phyloP scores from a whole-genome alignment of 2,329 filamentous ascomycete species.

The Coleophoma eucalyptorum region DNA sequence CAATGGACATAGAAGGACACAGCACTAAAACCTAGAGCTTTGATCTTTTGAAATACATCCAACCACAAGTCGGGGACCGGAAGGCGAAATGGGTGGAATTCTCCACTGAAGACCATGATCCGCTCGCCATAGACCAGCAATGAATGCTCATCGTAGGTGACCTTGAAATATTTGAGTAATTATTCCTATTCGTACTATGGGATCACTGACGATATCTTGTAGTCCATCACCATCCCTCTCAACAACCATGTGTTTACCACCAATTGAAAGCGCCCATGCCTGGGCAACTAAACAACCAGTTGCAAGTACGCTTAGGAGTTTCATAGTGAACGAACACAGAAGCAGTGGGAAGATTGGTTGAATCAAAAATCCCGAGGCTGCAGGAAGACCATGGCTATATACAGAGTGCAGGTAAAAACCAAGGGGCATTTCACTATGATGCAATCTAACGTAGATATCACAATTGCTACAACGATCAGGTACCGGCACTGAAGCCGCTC shows the following conservation, averaged over 20 bases:
- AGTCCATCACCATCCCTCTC: constrained; percentile 46
- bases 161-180: constrained; percentile 36
- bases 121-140: constrained; percentile 59
- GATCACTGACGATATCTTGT: constrained; percentile 48
- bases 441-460: neutral
- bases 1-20: constrained; percentile 80
- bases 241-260: constrained; percentile 42
- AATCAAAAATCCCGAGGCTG: too few relatives aligned
- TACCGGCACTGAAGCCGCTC: neutral
- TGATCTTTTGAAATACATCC: constrained; percentile 80
- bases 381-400: neutral
- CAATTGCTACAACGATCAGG: neutral
- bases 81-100: constrained; percentile 59
- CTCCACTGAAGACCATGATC: constrained; percentile 58
- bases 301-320: constrained; percentile 28
- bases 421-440: neutral
- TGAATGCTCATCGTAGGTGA: constrained; percentile 62
- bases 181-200: neutral
- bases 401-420: neutral
- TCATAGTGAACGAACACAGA: constrained; percentile 27
- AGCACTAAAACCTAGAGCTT: constrained; percentile 73
- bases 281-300: constrained; percentile 37
- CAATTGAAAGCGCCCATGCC: constrained; percentile 41
- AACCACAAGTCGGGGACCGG: constrained; percentile 61
- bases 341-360: too few relatives aligned